Evolutionary conservation across 1,139 yeast species (phyloP), one percentile per base, ranked within the genome.

Genomic region (Komagataea norvegica): DNA sequence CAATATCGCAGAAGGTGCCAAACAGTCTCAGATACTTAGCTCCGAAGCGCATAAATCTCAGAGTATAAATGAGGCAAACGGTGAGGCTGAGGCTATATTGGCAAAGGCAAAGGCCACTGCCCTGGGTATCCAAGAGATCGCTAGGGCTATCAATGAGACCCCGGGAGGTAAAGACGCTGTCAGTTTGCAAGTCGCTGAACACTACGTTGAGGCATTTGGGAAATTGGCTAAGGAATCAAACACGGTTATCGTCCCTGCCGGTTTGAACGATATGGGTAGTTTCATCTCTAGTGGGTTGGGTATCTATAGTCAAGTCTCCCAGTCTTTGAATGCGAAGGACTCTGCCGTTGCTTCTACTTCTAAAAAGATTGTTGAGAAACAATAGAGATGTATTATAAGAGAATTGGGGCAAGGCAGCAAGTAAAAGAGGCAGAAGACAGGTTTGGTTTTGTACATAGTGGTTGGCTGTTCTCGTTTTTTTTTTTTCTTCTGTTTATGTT

Each of bases 1-100:
- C 56, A 86, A 85, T 58, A 77, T 80, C 43, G 89, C 93, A 41
- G 94, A 85, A 60, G 94, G 94, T 60, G 79, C 76, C 46, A 82
- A 81, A 59, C 76, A 73, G 43, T 70, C 86, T 1, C 71, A 74
- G 31, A 80, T 83, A 46, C 70, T 83, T 48, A 77, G 79, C 13
- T 80, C 88, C 8, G 91, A 82, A 56, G 91, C 87, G 41, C 61
- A 62, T 36, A 74, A 77, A 60, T 67, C 72, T 43, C 77, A 79
- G 54, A 74, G 71, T 47, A 74, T 81, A 53, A 82, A 82, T 57
- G 65, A 63, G 33, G 88, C 89, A 10, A 64, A 61, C 42, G 89
- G 88, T 68, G 86, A 79, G 52, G 77, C 84, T 36, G 78, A 79
- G 55, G 78, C 84, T 13, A 76, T 79, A 41, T 59, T 77, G 42